Evolutionary conservation across 208 protist species (phyloP), one percentile per base, ranked within the genome.

Genomic region (Trypanosoma theileri): DNA sequence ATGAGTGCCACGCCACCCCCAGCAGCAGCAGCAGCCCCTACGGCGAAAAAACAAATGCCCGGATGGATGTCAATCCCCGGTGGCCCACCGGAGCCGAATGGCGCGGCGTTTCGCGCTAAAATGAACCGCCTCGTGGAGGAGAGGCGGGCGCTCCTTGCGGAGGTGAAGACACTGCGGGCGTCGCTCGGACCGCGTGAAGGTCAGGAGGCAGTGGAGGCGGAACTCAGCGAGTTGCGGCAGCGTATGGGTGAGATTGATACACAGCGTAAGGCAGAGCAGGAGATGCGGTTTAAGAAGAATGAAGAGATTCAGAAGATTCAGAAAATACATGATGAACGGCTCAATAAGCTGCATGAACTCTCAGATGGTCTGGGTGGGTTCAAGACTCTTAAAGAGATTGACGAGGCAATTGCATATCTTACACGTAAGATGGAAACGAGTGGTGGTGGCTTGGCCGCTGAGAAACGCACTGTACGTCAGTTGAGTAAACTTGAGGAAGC

Each of bases 351-450:
- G 19, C 82, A 84, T 22, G 56, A 59, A 0, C 66, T 93, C 10
- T 81, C 86, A 35, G 52, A 70, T 26, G 77, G 89, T 24, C 69
- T 95, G 13, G 83, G 85, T n/a, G 82, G 75, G 10, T 91, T 95
- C 62, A 79, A 77, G 4, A 79, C 46, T 46, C 24, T 84, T 0
- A 77, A 81, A 17, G 89, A 95, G 28, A 84, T 95, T 31, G 89
- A 95, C 56, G 71, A 76, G 42, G 86, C 82, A 19, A 90, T 90
- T 24, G 70, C 73, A 12, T 82, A 85, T 45, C 44, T 95, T 31
- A 90, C 84, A 64, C 54, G 73, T 35, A 86, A 86, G 60, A 93
- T 95, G 89, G 89, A 95, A 66, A 90, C 76, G 41, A 85, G 83
- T 67, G 71, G 84, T 46, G 89, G 89, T 31, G 85, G 85, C 21